Conservation (phyloP, 164 flowering plant genomes). For the Vitis vinifera region DNA sequence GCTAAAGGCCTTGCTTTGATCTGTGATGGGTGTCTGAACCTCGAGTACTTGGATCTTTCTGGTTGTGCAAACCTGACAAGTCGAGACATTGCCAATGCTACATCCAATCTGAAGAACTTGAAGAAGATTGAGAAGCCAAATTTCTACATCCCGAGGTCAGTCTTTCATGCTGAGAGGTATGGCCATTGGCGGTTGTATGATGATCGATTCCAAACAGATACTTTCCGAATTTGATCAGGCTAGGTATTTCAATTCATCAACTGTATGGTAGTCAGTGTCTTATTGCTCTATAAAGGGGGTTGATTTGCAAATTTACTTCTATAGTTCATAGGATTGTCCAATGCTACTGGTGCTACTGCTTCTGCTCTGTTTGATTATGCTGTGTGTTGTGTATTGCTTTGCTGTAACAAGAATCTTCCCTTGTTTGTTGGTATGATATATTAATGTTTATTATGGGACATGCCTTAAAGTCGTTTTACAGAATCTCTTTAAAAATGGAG, state of each 20-base stretch:
- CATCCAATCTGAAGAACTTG: conserved; percentile 54
- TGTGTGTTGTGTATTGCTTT: no score
- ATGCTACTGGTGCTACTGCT: no score
- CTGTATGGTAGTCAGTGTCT: not conserved
- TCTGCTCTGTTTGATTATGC: no score
- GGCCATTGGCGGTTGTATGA: conserved; percentile 92
- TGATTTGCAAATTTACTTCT: no score
- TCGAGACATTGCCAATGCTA: conserved; percentile 57
- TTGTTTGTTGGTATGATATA: no score
- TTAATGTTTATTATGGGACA: no score
- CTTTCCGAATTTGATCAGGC: conserved; percentile 60
- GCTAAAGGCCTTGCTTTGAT: conserved; percentile 58
- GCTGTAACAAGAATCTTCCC: no score
- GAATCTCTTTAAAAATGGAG: no score
- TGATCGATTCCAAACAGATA: conserved; percentile 80
- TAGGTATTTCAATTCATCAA: not conserved
- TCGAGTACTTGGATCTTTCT: conserved; percentile 66
- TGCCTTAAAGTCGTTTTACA: no score
- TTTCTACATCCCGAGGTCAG: conserved; percentile 70
- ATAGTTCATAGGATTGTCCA: no score
- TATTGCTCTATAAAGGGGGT: not conserved
- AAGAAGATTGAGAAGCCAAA: conserved; percentile 66
- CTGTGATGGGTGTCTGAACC: conserved; percentile 57
- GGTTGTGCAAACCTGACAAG: conserved; percentile 81
- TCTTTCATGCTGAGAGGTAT: conserved; percentile 71